A percentile compares a stretch with the other conserved stretches of the same genome.
These are phyloP conservation scores for Onygena corvina DNA, from an alignment of 2,329 filamentous ascomycete species.

Conservation along the genomic window DNA sequence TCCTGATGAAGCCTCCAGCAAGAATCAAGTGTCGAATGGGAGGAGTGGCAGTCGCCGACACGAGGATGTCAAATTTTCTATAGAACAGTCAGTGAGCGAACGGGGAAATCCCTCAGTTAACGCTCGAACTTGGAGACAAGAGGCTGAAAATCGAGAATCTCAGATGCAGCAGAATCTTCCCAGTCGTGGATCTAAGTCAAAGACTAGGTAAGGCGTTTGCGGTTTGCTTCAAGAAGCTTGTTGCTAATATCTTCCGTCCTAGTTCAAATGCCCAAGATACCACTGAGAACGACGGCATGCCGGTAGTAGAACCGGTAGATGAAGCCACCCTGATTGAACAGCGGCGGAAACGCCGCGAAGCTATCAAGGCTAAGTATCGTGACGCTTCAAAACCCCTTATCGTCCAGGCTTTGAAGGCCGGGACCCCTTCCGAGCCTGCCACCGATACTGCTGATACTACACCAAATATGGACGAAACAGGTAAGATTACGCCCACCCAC, in stretches of 20 bases:
- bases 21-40: conserved; percentile 13
- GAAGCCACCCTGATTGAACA: conserved; percentile 76
- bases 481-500: conserved; percentile 23
- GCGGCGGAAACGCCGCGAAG: conserved; percentile 70
- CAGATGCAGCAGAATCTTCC: conserved; percentile 42
- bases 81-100: conserved; percentile 53
- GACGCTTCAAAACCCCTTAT: conserved; percentile 58
- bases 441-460: conserved; percentile 38
- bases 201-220: conserved; percentile 38
- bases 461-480: conserved; percentile 26
- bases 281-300: conserved; percentile 26
- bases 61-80: conserved; percentile 37
- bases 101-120: conserved; percentile 48
- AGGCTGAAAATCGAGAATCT: conserved; percentile 58
- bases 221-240: neutral
- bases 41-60: conserved; percentile 6
- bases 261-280: conserved; percentile 16
- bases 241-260: conserved; percentile 9
- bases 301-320: conserved; percentile 52
- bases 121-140: conserved; percentile 47
- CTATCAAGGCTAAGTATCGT: conserved; percentile 71
- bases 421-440: conserved; percentile 45
- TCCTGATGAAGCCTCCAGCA: conserved; percentile 25
- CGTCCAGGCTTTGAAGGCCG: conserved; percentile 58
- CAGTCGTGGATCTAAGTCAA: conserved; percentile 23